phyloP scores from a whole-genome alignment of 1,284 basidiomycete species.

The Moesziomyces sp. region DNA sequence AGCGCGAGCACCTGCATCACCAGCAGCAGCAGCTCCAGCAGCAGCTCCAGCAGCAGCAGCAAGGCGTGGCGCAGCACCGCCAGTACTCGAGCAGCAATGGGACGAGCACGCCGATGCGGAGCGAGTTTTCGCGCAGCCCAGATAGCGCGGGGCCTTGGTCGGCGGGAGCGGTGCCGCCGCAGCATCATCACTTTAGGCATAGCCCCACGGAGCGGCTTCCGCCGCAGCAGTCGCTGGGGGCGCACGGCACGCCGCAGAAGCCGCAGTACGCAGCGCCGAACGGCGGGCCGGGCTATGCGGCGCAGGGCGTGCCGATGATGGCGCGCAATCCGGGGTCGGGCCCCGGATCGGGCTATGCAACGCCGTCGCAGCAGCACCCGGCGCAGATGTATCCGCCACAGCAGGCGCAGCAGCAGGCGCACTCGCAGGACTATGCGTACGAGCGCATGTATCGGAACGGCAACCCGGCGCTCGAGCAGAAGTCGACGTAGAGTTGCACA shows the following conservation, averaged over 20 bases:
- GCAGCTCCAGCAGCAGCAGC: conserved; percentile 7
- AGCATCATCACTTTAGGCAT: conserved; percentile 9
- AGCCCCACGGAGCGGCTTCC: conserved; percentile 21
- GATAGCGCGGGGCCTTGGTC: conserved; percentile 34
- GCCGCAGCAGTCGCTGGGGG: neutral
- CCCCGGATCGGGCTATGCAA: neutral
- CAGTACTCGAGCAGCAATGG: conserved; percentile 21
- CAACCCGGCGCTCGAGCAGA: conserved; percentile 33
- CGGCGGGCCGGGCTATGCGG: neutral
- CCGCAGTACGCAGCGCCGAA: conserved; percentile 4
- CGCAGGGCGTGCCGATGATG: conserved; percentile 10
- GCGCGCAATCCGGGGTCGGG: conserved; percentile 3
- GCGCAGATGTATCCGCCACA: neutral
- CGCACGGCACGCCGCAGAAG: conserved; percentile 22
- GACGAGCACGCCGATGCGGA: conserved; percentile 12
- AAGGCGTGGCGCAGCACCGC: conserved; percentile 6
- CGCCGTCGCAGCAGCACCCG: conserved; percentile 11
- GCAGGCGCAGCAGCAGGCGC: conserved; percentile 8
- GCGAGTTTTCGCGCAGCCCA: conserved; percentile 37
- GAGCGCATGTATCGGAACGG: conserved; percentile 17
- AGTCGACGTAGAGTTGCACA: conserved; percentile 1
- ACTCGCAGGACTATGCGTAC: conserved; percentile 24
- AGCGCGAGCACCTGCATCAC: conserved; percentile 20
- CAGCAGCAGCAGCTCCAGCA: conserved; percentile 30
- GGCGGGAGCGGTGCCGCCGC: conserved; percentile 17